Evolutionary conservation across 495 filamentous ascomycete species (phyloP).

Genomic region (Recurvomyces mirabilis): DNA sequence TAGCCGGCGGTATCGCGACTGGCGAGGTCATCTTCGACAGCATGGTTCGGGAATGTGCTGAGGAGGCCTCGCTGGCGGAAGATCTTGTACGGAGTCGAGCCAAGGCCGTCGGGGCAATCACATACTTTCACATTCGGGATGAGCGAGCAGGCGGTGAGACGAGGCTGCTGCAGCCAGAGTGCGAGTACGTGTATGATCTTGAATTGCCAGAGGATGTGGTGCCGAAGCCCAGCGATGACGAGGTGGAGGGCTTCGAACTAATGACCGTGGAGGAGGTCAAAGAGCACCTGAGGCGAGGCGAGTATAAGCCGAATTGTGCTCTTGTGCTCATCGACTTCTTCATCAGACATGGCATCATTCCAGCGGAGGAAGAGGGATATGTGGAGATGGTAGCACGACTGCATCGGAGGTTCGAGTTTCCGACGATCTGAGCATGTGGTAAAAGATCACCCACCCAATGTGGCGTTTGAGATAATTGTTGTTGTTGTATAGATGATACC

Average conservation of each 20-base stretch:
- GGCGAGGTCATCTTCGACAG: slow-evolving; percentile 67
- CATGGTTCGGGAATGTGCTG: slow-evolving; percentile 71
- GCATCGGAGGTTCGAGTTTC: slow-evolving; percentile 75
- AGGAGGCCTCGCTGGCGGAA: slow-evolving; percentile 80
- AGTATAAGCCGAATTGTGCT: slow-evolving; percentile 93
- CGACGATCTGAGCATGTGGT: slow-evolving; percentile 37
- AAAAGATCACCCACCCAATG: neutral
- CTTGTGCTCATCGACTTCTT: slow-evolving; percentile 83
- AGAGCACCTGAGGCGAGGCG: slow-evolving; percentile 53
- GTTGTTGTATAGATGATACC: slow-evolving; percentile 9
- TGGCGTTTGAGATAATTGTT: neutral
- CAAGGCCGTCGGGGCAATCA: slow-evolving; percentile 55
- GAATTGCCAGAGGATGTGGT: slow-evolving; percentile 55
- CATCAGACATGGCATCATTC: slow-evolving; percentile 71
- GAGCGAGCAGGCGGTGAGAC: slow-evolving; percentile 69
- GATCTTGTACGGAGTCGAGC: slow-evolving; percentile 49
- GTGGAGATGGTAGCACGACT: slow-evolving; percentile 62
- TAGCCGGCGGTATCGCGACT: slow-evolving; percentile 78
- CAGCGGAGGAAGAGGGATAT: slow-evolving; percentile 73
- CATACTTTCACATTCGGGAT: slow-evolving; percentile 77
- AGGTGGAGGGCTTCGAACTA: slow-evolving; percentile 78
- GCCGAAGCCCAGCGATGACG: slow-evolving; percentile 68
- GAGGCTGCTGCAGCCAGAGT: slow-evolving; percentile 82
- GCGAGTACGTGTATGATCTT: slow-evolving; percentile 85
- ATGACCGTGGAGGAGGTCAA: slow-evolving; percentile 63